These are phyloP conservation scores for Fagopyrum homotropicum DNA, from an alignment of 148 eudicot species.

Conservation along the genomic window DNA sequence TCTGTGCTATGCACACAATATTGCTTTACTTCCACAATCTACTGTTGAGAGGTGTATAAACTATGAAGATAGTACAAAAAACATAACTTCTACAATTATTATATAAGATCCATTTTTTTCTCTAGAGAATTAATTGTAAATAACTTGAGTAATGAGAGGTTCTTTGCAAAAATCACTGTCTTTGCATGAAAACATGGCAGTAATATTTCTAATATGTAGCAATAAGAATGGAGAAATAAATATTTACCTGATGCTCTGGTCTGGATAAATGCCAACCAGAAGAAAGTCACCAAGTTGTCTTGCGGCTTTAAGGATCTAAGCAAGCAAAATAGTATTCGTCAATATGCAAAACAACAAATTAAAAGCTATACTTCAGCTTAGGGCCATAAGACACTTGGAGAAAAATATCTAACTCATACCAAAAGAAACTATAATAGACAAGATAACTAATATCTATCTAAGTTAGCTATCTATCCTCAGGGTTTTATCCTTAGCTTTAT, in stretches of 20 bases:
- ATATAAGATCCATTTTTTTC: background rate
- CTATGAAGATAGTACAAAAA: background rate
- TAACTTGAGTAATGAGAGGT: background rate
- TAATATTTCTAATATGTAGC: background rate
- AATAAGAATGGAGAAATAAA: background rate
- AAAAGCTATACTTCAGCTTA: constrained; percentile 5
- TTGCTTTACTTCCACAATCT: background rate
- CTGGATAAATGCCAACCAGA: constrained; percentile 80
- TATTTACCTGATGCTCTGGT: constrained; percentile 66
- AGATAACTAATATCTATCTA: too few species aligned
- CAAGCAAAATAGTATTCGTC: constrained; percentile 10
- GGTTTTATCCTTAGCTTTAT: background rate
- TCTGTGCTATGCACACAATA: background rate
- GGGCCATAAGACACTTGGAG: background rate
- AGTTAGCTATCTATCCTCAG: background rate
- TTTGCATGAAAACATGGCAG: background rate
- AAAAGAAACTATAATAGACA: background rate
- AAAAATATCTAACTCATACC: background rate
- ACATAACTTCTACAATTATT: background rate
- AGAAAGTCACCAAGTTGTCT: constrained; percentile 91
- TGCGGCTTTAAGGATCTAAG: constrained; percentile 77
- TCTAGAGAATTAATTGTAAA: background rate
- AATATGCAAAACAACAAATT: background rate
- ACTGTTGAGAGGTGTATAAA: background rate
- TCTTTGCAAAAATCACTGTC: background rate